Evolutionary conservation across 345 rosid genomes (phyloP).

Genomic region (Theobroma cacao): DNA sequence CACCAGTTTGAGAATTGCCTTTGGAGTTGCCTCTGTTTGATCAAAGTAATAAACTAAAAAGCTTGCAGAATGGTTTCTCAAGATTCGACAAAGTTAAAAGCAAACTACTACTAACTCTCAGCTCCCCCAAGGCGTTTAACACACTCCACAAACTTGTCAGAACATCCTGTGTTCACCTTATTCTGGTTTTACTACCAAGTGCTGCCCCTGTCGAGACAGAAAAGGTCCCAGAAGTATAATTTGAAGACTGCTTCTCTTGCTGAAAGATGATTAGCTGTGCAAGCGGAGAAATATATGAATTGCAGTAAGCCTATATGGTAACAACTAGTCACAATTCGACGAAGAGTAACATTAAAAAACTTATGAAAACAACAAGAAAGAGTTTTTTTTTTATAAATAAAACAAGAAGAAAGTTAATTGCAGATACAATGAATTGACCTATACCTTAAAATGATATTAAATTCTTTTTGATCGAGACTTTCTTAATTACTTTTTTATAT

Average conservation of each 20-base stretch:
- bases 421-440: too few species aligned
- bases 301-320: neutral
- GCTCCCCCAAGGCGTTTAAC: conserved; percentile 76
- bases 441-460: too few species aligned
- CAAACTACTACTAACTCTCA: conserved; percentile 5
- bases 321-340: neutral
- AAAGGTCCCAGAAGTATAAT: neutral
- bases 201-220: conserved; percentile 25
- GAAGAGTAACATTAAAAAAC: too few species aligned
- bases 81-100: neutral
- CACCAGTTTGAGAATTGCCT: conserved; percentile 89
- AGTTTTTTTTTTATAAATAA: too few species aligned
- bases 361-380: too few species aligned
- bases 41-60: conserved; percentile 16
- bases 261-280: neutral
- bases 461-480: too few species aligned
- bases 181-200: conserved; percentile 54
- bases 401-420: too few species aligned
- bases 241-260: conserved; percentile 13
- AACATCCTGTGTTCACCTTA: conserved; percentile 92
- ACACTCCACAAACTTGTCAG: conserved; percentile 85
- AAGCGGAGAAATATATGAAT: neutral
- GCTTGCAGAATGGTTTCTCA: neutral
- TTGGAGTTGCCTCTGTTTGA: conserved; percentile 78
- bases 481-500: too few species aligned